Conservation (phyloP, 106 monocot species). For the Acorus calamus region DNA sequence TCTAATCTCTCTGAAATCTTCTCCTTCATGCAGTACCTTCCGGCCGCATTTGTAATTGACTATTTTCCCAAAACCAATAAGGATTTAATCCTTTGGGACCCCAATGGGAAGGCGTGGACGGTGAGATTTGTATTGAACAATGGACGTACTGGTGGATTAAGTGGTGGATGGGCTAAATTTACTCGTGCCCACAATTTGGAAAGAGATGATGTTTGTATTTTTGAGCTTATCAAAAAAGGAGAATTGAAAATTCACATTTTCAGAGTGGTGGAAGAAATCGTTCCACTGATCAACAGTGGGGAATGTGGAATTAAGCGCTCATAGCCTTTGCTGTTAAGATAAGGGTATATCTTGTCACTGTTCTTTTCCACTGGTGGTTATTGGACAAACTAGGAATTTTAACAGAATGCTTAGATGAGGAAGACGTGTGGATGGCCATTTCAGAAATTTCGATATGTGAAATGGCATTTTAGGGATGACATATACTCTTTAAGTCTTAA, state of each 20-base stretch:
- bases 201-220: slow-evolving; percentile 41
- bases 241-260: slow-evolving; percentile 50
- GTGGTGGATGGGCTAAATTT: slow-evolving; percentile 54
- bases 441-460: no score
- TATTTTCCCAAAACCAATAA: slow-evolving; percentile 18
- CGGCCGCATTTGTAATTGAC: slow-evolving; percentile 15
- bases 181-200: slow-evolving; percentile 41
- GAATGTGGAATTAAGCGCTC: no score
- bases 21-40: slow-evolving; percentile 29
- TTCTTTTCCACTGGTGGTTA: no score
- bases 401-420: no score
- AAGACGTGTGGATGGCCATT: no score
- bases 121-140: slow-evolving; percentile 17
- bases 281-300: slow-evolving; percentile 14
- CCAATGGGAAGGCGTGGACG: slow-evolving; percentile 27
- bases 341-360: no score
- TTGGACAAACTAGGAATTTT: no score
- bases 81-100: slow-evolving; percentile 33
- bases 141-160: slow-evolving; percentile 16
- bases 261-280: slow-evolving; percentile 46
- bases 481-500: no score
- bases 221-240: slow-evolving; percentile 32
- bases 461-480: no score
- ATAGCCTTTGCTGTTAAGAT: no score
- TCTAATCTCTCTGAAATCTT: no score